These are phyloP conservation scores for Cyclanthera cordifolia DNA, from an alignment of 306 rosid species.

Conservation along the genomic window DNA sequence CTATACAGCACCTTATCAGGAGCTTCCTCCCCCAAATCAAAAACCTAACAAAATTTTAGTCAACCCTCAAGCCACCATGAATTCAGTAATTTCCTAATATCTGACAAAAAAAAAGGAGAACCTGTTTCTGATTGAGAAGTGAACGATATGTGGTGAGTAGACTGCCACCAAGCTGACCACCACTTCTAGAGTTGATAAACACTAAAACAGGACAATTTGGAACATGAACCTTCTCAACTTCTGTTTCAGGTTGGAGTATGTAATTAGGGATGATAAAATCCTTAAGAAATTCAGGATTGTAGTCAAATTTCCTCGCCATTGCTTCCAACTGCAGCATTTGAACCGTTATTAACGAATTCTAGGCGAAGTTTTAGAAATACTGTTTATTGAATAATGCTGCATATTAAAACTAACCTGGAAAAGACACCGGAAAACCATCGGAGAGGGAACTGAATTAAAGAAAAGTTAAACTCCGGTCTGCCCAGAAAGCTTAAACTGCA, in stretches of 20 bases:
- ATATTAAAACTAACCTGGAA: not conserved
- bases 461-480: not conserved
- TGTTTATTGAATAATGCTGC: no score
- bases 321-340: slow-evolving; percentile 22
- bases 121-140: slow-evolving; percentile 64
- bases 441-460: not conserved
- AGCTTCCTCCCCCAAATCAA: slow-evolving; percentile 71
- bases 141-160: slow-evolving; percentile 46
- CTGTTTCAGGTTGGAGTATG: slow-evolving; percentile 40
- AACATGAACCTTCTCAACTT: slow-evolving; percentile 18
- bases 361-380: no score
- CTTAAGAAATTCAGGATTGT: slow-evolving; percentile 22
- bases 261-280: slow-evolving; percentile 58
- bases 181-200: slow-evolving; percentile 83
- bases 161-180: slow-evolving; percentile 94
- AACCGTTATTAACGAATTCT: not conserved
- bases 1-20: slow-evolving; percentile 59
- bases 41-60: slow-evolving; percentile 50
- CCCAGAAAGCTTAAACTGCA: not conserved
- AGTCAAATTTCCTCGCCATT: slow-evolving; percentile 26
- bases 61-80: slow-evolving; percentile 19
- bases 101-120: not conserved
- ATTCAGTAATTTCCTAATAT: not conserved
- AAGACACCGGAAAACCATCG: not conserved
- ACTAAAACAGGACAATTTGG: slow-evolving; percentile 67